Percentiles rank a stretch among this genome's conserved stretches.
Evolutionary conservation across 129 eudicot species (phyloP).

Genomic region (Helianthus tuberosus): DNA sequence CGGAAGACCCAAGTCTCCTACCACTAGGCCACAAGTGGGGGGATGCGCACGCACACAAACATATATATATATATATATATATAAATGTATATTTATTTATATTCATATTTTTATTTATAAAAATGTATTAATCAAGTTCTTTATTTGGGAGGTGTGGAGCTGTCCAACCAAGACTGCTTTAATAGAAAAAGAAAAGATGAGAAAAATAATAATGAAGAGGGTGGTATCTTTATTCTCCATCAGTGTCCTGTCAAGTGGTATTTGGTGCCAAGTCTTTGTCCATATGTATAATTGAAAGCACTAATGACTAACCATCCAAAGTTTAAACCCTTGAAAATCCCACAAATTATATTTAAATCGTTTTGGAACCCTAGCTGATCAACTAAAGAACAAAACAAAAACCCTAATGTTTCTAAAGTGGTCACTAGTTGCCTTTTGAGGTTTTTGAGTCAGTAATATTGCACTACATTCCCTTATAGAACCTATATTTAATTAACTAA

Average conservation of each 20-base stretch:
- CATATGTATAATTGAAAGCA: constrained; percentile 67
- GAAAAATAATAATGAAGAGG: constrained; percentile 24
- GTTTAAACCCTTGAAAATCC: constrained; percentile 22
- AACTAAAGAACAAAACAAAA: constrained; percentile 28
- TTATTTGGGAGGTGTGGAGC: constrained; percentile 18
- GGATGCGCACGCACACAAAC: too few relatives aligned
- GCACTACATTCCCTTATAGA: constrained; percentile 19
- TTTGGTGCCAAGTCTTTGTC: constrained; percentile 76
- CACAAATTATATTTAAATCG: constrained; percentile 1
- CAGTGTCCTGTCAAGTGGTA: constrained; percentile 52
- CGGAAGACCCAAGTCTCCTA: too few relatives aligned
- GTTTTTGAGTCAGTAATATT: constrained; percentile 29
- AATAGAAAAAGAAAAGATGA: constrained; percentile 14
- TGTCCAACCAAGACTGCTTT: constrained; percentile 35
- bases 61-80: too few relatives aligned
- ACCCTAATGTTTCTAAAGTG: constrained; percentile 46
- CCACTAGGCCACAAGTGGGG: too few relatives aligned
- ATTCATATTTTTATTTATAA: too few relatives aligned
- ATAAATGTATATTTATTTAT: too few relatives aligned
- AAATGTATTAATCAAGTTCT: too few relatives aligned
- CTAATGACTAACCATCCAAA: constrained; percentile 36
- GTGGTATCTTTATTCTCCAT: constrained; percentile 67
- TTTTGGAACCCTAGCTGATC: constrained; percentile 33
- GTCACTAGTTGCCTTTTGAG: constrained; percentile 37
- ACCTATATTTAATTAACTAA: constrained; percentile 5